Evolutionary conservation across 2,329 filamentous ascomycete species (phyloP).

Genomic region (Stenocarpella maydis): DNA sequence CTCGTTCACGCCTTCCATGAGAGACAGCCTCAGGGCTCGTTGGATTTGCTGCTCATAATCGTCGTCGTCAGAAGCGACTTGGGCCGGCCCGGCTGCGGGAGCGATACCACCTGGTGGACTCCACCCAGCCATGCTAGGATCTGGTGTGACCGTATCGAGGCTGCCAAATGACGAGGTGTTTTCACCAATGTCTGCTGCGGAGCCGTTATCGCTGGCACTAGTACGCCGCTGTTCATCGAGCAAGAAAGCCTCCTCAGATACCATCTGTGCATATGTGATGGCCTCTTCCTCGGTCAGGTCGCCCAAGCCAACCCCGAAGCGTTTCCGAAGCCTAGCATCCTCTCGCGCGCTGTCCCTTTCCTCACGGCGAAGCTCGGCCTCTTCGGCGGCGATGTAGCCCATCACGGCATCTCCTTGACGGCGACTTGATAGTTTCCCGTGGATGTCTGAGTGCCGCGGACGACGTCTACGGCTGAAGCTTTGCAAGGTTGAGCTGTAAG

Average conservation of each 20-base stretch:
- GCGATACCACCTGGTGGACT: conserved; percentile 40
- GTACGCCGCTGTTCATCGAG: conserved; percentile 64
- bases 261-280: conserved; percentile 70
- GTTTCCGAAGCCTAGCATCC: conserved; percentile 72
- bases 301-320: conserved; percentile 84
- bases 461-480: conserved; percentile 82
- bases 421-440: conserved; percentile 59
- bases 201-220: conserved; percentile 59
- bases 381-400: conserved; percentile 87
- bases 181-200: conserved; percentile 57
- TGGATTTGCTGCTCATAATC: conserved; percentile 70
- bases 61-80: conserved; percentile 49
- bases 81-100: conserved; percentile 39
- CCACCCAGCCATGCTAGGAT: conserved; percentile 58
- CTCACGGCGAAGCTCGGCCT: conserved; percentile 79
- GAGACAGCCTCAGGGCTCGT: conserved; percentile 67
- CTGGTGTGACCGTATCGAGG: conserved; percentile 62
- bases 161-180: conserved; percentile 52
- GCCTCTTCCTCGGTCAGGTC: conserved; percentile 73
- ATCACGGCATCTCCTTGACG: conserved; percentile 73
- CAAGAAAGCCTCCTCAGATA: conserved; percentile 68
- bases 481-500: conserved; percentile 85
- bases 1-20: conserved; percentile 64
- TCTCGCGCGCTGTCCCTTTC: conserved; percentile 73
- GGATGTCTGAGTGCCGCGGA: conserved; percentile 70